A percentile compares a stretch with the other conserved stretches of the same genome.
Evolutionary conservation across 257 asterid species (phyloP).

Genomic region (Phtheirospermum japonicum): DNA sequence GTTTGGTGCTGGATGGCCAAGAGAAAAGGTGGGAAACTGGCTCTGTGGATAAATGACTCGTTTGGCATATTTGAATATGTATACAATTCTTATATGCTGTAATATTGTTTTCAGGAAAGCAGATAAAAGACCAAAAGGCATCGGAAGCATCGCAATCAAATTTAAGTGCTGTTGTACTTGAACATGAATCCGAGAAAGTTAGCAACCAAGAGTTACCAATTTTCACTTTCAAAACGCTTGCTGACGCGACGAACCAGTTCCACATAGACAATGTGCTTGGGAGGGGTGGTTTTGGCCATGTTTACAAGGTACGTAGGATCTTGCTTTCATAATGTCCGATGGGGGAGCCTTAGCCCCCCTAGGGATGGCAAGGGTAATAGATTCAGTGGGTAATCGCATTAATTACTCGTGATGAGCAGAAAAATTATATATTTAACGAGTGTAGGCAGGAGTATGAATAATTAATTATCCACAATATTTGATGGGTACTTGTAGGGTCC

Average conservation of each 20-base stretch:
- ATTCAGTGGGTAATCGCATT: too few species aligned
- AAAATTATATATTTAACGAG: too few species aligned
- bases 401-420: too few species aligned
- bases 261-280: slow-evolving; percentile 30
- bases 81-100: not conserved
- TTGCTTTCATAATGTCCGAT: not conserved
- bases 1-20: slow-evolving; percentile 2
- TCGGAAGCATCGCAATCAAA: slow-evolving; percentile 15
- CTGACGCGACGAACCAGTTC: slow-evolving; percentile 35
- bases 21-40: not conserved
- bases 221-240: slow-evolving; percentile 30
- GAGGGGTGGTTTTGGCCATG: slow-evolving; percentile 44
- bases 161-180: slow-evolving; percentile 19
- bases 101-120: not conserved
- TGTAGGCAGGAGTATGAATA: too few species aligned
- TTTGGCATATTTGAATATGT: not conserved
- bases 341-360: too few species aligned
- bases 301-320: slow-evolving; percentile 35
- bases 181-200: slow-evolving; percentile 22
- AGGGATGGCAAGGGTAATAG: too few species aligned
- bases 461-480: too few species aligned
- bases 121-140: not conserved
- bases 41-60: not conserved
- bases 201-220: slow-evolving; percentile 33
- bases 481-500: too few species aligned